A percentile compares a stretch with the other conserved stretches of the same genome.
Evolutionary conservation across 1,284 basidiomycete species (phyloP).

Genomic region (Puccinia triticina): DNA sequence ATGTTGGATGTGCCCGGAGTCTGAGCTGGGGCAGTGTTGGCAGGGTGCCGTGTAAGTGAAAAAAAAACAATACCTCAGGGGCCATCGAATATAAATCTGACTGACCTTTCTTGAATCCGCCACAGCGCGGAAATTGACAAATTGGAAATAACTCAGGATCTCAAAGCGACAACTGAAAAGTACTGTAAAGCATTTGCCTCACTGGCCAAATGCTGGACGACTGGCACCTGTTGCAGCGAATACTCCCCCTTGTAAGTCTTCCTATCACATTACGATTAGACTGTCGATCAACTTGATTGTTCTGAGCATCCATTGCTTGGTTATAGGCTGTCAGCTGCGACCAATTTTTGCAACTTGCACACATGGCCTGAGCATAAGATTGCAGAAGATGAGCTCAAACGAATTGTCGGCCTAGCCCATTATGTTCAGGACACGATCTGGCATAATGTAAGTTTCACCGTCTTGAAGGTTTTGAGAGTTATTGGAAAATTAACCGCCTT

Average conservation of each 20-base stretch:
- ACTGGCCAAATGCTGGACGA: slow-evolving; percentile 26
- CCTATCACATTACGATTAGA: neutral
- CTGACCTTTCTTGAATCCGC: neutral
- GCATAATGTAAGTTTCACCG: slow-evolving; percentile 25
- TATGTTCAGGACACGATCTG: slow-evolving; percentile 15
- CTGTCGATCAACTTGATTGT: neutral
- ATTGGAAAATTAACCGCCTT: neutral
- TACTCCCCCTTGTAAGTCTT: slow-evolving; percentile 24
- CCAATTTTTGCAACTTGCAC: slow-evolving; percentile 36
- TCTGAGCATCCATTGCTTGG: neutral
- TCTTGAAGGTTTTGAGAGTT: neutral
- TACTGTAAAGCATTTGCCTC: slow-evolving; percentile 8
- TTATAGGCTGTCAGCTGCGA: slow-evolving; percentile 30
- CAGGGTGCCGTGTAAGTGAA: slow-evolving; percentile 5
- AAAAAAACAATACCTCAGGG: neutral
- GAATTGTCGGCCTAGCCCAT: neutral
- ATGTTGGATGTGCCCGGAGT: slow-evolving; percentile 21
- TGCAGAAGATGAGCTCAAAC: neutral
- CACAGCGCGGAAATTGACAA: neutral
- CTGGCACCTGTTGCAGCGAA: slow-evolving; percentile 29
- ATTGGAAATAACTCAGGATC: neutral
- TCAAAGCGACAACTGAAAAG: neutral
- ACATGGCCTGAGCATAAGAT: slow-evolving; percentile 19
- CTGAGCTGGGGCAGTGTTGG: neutral
- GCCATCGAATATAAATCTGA: neutral